Evolutionary conservation across 108 stramenopile species (phyloP), one percentile per base, ranked within the genome.

Genomic region (Skeletonema costatum): DNA sequence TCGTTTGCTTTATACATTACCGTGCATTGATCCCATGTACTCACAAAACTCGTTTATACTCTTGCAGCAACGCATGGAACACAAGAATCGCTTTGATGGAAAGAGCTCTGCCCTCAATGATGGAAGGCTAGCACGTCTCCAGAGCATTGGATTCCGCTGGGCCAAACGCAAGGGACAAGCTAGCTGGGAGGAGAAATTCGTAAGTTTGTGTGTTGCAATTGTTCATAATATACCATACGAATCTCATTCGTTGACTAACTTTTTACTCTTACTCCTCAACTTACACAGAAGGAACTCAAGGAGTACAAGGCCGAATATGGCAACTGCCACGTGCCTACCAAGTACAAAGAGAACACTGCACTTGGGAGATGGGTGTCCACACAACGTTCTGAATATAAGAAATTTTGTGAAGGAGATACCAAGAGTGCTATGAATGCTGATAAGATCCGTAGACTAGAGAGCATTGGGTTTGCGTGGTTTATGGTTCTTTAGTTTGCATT

Each of bases 291-390:
- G 48, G 75, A 76, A 62, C 79, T 80, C 31, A 42, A 32, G 31
- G 60, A 32, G 11, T 80, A 80, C 68, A 75, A 76, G 60, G 68
- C 59, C n/a, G 58, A 61, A 39, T 21, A 50, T 48, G 79, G 79
- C 17, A 75, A 80, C 53, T 84, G 75, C 41, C 73, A 75, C 60
- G 76, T 83, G 21, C 81, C 78, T 29, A 78, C 70, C 25, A 86
- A 81, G 29, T 86, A 83, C 77, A 72, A 71, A 39, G 59, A 32
- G 0, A 83, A 86, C 29, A 74, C 81, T 41, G 76, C 82, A 7
- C 74, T 86, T 13, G 85, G 85, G 14, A 30, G 85, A 30, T 86
- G 85, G 85, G 85, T 86, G 2, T 71, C 70, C 36, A 86, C 85
- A n/a, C 85, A 86, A 51, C 71, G 85, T 29, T 36, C 69, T 2